Percentiles rank a stretch among this genome's conserved stretches.
These are phyloP conservation scores for Coleophoma eucalyptorum DNA, from an alignment of 2,329 filamentous ascomycete species.

Conservation along the genomic window DNA sequence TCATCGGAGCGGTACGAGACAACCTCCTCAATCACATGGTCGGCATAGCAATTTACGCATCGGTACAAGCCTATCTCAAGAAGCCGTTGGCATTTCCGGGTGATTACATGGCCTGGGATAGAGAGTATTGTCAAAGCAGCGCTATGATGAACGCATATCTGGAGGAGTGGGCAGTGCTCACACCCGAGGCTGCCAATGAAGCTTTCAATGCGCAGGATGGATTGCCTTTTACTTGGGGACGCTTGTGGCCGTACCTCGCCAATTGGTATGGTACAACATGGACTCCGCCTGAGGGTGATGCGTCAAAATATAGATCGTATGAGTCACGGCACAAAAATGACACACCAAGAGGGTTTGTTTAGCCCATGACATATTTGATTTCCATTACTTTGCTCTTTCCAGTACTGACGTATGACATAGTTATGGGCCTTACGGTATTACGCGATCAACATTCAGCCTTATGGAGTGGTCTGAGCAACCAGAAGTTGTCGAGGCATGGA, in stretches of 20 bases:
- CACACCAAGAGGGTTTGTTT: too few species aligned
- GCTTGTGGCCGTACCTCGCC: constrained; percentile 44
- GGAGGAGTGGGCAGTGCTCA: constrained; percentile 45
- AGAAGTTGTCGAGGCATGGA: constrained; percentile 41
- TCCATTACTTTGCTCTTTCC: too few species aligned
- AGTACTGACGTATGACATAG: too few species aligned
- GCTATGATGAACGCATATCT: constrained; percentile 45
- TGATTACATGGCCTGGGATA: constrained; percentile 40
- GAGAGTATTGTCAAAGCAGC: constrained; percentile 34
- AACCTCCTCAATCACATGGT: too few species aligned
- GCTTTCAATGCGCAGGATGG: constrained; percentile 48
- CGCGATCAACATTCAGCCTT: constrained; percentile 40
- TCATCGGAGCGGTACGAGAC: too few species aligned
- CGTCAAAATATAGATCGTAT: too few species aligned
- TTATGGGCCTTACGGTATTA: too few species aligned
- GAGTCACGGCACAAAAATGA: too few species aligned
- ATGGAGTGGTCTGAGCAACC: constrained; percentile 40
- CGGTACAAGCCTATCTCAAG: constrained; percentile 37
- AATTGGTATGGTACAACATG: constrained; percentile 32
- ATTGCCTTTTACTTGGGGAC: constrained; percentile 39
- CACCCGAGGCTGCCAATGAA: constrained; percentile 34
- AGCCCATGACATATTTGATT: too few species aligned
- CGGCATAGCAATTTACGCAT: constrained; percentile 45
- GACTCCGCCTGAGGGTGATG: too few species aligned
- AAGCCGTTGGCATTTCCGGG: constrained; percentile 38